Evolutionary conservation across 1,284 basidiomycete genomes (phyloP), one percentile per base, ranked within the genome.

Genomic region (Ustanciosporium gigantosporum): DNA sequence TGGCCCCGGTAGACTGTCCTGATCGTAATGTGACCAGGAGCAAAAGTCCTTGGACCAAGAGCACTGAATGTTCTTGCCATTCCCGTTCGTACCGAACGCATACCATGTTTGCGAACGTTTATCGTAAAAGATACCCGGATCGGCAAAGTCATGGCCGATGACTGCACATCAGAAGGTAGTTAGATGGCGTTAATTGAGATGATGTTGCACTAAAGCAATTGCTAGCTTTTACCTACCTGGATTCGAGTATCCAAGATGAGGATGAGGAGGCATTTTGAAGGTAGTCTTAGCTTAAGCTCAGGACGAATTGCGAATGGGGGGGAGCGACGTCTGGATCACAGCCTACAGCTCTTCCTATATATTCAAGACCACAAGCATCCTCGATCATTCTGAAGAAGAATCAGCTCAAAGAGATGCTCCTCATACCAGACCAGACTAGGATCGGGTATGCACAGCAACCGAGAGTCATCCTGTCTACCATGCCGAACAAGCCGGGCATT

Each of bases 51-150:
- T 52, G 13, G 51, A 56, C 35, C 47, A 59, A n/a, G 49, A 53
- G 45, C 51, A 58, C 36, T 66, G 68, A 24, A 68, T 56, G 43
- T 60, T 66, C 16, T 66, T 68, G 34, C 66, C 66, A 24, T 68
- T 64, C 23, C 46, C 57, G 29, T 70, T 70, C 25, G 68, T 70
- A n/a, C 25, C 44, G 24, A 49, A 70, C 3, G 68, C 66, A 19
- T 62, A 66, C 57, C 57, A 68, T 1, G 53, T 55, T 6, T 52
- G 45, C 4, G 46, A 45, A 6, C 32, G 20, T 17, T 38, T 41
- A 31, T 70, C 68, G 35, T 46, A 70, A 43, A 59, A 65, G 11
- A 66, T 51, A 29, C 66, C 68, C 3, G 68, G 68, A 41, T 70
- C 68, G 38, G 66, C 47, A 42, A 66, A 68, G 38, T 70, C 68